Base-by-base conservation (phyloP, 2,329 filamentous ascomycete genomes). In the Fusarium mangiferae region DNA sequence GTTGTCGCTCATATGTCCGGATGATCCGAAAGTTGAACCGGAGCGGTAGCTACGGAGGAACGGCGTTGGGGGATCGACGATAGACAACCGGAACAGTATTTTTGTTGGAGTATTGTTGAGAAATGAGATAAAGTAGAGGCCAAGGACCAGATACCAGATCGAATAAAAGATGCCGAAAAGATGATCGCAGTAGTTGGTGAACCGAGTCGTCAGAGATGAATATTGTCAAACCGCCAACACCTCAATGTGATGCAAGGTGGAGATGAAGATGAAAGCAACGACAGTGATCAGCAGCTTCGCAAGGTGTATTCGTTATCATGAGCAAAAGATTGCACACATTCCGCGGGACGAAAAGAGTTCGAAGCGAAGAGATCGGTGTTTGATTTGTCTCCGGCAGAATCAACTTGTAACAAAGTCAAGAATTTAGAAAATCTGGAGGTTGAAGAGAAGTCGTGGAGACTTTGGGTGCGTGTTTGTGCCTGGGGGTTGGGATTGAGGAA, bases 21-120 rank as follows among this genome's bases (percentile, higher is more conserved):
- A 51, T 57, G 63, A 69, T 76, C 76, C 76, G 76, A 76, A 63
- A 63, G 68, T 56, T 63, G 55, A 62, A 56, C 64, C 72, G 75
- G 75, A 63, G 56, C 58, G 66, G 65, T 38, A 70, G 60, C 30
- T 48, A 64, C 61, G 62, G 46, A 70, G 44, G 61, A 72, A 66
- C 41, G 46, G 45, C 36, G 57, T 66, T 56, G 65, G 63, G 70
- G 58, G 74, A 72, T 76, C 74, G 73, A 55, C 66, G 65, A 59
- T 49, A 51, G 60, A 59, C 62, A 62, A 56, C 62, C 51, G 44
- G 15, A 24, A 67, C 22, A 67, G 66, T 44, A 52, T 56, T 41
- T 41, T 39, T 45, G 20, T 58, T 71, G 36, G 41, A 41, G 46
- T 41, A 48, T 55, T 39, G 36, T 30, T 28, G 28, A 44, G 38